These are phyloP conservation scores for Myrica gale DNA, from an alignment of 306 rosid genomes.

Conservation along the genomic window DNA sequence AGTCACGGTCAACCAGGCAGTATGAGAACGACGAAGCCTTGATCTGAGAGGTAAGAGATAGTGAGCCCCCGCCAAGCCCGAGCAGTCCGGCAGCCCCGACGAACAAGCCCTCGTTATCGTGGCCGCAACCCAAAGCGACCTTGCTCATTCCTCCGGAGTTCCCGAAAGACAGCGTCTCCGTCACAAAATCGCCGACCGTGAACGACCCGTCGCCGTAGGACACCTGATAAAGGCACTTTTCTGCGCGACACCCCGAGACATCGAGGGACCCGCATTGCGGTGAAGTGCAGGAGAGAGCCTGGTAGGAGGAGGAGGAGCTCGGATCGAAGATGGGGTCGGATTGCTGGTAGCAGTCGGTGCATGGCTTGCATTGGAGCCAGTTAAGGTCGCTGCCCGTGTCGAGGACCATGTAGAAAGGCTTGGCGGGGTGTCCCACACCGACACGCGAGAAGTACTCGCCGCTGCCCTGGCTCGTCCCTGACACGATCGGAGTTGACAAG, in stretches of 20 bases:
- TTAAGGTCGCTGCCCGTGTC: constrained; percentile 88
- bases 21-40: constrained; percentile 77
- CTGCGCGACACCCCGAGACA: constrained; percentile 41
- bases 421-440: constrained; percentile 66
- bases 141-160: constrained; percentile 43
- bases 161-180: constrained; percentile 76
- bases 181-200: constrained; percentile 67
- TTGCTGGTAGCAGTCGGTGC: constrained; percentile 82
- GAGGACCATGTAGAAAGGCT: constrained; percentile 68
- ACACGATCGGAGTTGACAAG: constrained; percentile 58
- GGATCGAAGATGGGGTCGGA: constrained; percentile 82
- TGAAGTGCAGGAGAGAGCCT: constrained; percentile 48
- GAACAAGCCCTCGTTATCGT: constrained; percentile 79
- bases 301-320: constrained; percentile 44
- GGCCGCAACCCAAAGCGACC: constrained; percentile 81
- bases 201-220: constrained; percentile 82
- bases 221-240: constrained; percentile 72
- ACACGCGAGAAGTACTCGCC: constrained; percentile 90
- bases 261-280: constrained; percentile 53
- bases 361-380: constrained; percentile 92
- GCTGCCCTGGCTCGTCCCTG: constrained; percentile 68
- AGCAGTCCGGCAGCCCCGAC: constrained; percentile 72
- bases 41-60: constrained; percentile 61
- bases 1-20: constrained; percentile 84
- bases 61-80: constrained; percentile 83